Percentiles rank a stretch among this genome's conserved stretches.
Conservation (phyloP, 257 asterid species). For the Verbena officinalis region DNA sequence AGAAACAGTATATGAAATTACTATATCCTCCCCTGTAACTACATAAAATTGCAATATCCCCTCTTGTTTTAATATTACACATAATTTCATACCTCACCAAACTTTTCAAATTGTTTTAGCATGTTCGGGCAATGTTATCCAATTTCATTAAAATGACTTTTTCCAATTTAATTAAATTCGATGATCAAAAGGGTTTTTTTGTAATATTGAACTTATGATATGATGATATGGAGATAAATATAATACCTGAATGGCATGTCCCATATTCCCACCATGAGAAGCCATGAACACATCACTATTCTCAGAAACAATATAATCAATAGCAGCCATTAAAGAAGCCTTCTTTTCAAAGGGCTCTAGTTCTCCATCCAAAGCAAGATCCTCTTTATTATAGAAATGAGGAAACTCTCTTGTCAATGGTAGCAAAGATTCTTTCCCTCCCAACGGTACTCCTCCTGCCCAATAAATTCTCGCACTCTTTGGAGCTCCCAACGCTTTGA, state of each 20-base stretch:
- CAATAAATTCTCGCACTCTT: conserved; percentile 67
- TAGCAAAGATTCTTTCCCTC: conserved; percentile 71
- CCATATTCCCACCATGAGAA: conserved; percentile 98
- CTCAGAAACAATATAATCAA: conserved; percentile 76
- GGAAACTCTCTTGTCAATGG: conserved; percentile 63
- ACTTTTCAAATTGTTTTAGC: too few species aligned
- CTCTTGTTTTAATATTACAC: too few species aligned
- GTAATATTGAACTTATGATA: too few species aligned
- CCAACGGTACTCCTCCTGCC: conserved; percentile 90
- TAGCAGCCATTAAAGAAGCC: conserved; percentile 82
- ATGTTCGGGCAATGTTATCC: too few species aligned
- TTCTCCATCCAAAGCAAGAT: conserved; percentile 76
- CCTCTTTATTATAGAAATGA: conserved; percentile 75
- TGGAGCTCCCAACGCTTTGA: conserved; percentile 84
- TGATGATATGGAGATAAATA: background rate
- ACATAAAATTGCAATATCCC: too few species aligned
- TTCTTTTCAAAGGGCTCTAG: conserved; percentile 67
- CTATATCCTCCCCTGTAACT: too few species aligned
- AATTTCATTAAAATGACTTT: too few species aligned
- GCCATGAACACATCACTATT: conserved; percentile 88
- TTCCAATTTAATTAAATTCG: too few species aligned
- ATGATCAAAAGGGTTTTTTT: too few species aligned
- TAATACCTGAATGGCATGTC: conserved; percentile 82
- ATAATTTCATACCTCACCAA: too few species aligned
- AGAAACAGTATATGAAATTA: too few species aligned